Evolutionary conservation across 2,329 filamentous ascomycete genomes (phyloP).

Genomic region (Biscogniauxia sp.): DNA sequence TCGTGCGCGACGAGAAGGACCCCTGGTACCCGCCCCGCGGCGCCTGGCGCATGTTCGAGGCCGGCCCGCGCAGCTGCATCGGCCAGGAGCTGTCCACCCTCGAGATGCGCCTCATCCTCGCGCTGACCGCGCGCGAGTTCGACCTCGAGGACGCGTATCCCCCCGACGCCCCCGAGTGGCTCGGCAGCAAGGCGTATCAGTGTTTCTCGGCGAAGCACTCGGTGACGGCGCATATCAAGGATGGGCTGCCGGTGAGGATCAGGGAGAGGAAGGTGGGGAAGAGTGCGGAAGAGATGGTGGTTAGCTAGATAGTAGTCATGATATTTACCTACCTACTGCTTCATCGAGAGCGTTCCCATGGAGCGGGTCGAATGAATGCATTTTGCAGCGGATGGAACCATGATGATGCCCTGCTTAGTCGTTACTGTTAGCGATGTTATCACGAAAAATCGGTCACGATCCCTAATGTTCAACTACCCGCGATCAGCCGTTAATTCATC

Average conservation of each 20-base stretch:
- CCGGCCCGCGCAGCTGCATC: conserved; percentile 53
- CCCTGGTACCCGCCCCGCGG: conserved; percentile 38
- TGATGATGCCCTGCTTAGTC: no score
- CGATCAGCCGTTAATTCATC: no score
- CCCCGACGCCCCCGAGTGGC: conserved; percentile 33
- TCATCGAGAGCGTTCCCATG: no score
- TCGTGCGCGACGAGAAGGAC: conserved; percentile 30
- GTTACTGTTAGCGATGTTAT: no score
- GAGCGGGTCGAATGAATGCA: neutral
- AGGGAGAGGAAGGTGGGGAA: conserved; percentile 7
- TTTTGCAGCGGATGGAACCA: no score
- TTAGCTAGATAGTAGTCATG: no score
- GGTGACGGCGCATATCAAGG: conserved; percentile 25
- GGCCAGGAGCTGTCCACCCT: conserved; percentile 54
- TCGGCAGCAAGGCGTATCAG: conserved; percentile 33
- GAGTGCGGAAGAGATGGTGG: no score
- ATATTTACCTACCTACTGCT: no score
- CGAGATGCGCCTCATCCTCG: conserved; percentile 50
- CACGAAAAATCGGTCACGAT: no score
- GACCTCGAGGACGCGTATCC: conserved; percentile 44
- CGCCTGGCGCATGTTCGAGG: conserved; percentile 53
- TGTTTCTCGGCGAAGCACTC: conserved; percentile 8
- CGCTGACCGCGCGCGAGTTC: conserved; percentile 47
- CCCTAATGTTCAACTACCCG: no score
- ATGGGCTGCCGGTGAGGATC: conserved; percentile 22